These are phyloP conservation scores for Neurospora africana DNA, from an alignment of 495 filamentous ascomycete species.

Conservation along the genomic window DNA sequence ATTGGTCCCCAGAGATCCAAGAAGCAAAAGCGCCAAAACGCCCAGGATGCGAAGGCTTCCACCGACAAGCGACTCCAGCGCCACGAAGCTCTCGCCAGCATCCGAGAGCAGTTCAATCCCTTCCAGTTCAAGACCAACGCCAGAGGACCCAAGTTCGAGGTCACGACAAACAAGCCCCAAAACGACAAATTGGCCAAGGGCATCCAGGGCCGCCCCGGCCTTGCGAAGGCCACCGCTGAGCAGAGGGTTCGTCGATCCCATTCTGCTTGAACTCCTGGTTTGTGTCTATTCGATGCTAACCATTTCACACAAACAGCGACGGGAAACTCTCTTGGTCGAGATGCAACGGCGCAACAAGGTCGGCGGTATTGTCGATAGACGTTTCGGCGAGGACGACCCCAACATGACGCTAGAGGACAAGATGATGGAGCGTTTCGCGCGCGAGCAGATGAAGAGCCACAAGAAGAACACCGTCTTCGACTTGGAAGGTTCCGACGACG, in stretches of 20 bases:
- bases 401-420: conserved; percentile 89
- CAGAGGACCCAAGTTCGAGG: conserved; percentile 63
- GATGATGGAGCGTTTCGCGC: conserved; percentile 79
- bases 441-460: conserved; percentile 63
- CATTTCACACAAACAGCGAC: conserved; percentile 40
- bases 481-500: conserved; percentile 73
- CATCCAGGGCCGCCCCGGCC: conserved; percentile 58
- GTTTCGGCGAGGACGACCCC: conserved; percentile 93
- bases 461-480: conserved; percentile 75
- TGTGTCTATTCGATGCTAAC: not conserved
- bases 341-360: conserved; percentile 81
- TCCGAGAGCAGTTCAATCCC: conserved; percentile 92
- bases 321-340: conserved; percentile 71
- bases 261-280: not conserved
- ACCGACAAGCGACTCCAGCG: conserved; percentile 62
- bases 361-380: conserved; percentile 82
- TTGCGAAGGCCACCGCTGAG: conserved; percentile 78
- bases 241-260: conserved; percentile 55
- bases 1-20: conserved; percentile 84
- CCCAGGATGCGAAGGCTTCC: conserved; percentile 47
- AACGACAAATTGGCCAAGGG: conserved; percentile 40
- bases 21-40: conserved; percentile 71
- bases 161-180: conserved; percentile 49
- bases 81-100: conserved; percentile 62
- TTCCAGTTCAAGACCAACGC: conserved; percentile 77